A percentile compares a stretch with the other conserved stretches of the same genome.
These are phyloP conservation scores for Kodamaea leandrae DNA, from an alignment of 805 yeast species.

Conservation along the genomic window DNA sequence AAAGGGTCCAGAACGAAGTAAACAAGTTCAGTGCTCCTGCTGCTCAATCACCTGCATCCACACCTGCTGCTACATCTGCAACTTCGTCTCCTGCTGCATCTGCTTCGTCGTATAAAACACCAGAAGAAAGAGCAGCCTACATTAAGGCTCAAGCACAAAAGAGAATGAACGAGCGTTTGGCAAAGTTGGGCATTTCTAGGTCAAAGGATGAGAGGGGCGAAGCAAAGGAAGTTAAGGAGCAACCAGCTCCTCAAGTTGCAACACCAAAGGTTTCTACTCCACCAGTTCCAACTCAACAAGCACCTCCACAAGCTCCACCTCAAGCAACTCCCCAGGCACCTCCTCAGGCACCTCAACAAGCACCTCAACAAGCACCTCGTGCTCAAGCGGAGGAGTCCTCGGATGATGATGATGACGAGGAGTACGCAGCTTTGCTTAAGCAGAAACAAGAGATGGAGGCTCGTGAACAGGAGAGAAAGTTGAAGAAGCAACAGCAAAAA, in stretches of 20 bases:
- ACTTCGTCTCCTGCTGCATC: conserved; percentile 10
- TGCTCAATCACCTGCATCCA: conserved; percentile 13
- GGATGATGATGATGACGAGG: conserved; percentile 44
- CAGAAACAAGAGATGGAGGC: conserved; percentile 45
- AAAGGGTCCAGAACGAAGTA: conserved; percentile 2
- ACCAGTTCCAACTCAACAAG: conserved; percentile 5
- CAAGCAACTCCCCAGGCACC: conserved; percentile 1
- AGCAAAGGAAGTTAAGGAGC: background rate
- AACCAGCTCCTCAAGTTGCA: background rate
- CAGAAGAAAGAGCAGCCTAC: conserved; percentile 73
- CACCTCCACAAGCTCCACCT: conserved; percentile 3
- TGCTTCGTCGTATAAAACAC: conserved; percentile 31
- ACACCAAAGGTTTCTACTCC: background rate
- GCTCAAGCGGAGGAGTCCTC: conserved; percentile 16
- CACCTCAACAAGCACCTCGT: conserved; percentile 15
- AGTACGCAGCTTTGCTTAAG: conserved; percentile 47
- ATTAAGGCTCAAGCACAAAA: conserved; percentile 73
- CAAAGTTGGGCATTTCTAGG: conserved; percentile 69
- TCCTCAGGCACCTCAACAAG: conserved; percentile 9
- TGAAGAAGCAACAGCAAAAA: conserved; percentile 54
- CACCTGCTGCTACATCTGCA: conserved; percentile 10
- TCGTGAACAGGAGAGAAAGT: conserved; percentile 40
- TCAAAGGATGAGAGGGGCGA: background rate
- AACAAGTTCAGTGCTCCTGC: conserved; percentile 3
- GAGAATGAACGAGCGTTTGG: conserved; percentile 82